Base-by-base conservation (phyloP, 805 yeast genomes). In the Ogataea trehaloabstinens region DNA sequence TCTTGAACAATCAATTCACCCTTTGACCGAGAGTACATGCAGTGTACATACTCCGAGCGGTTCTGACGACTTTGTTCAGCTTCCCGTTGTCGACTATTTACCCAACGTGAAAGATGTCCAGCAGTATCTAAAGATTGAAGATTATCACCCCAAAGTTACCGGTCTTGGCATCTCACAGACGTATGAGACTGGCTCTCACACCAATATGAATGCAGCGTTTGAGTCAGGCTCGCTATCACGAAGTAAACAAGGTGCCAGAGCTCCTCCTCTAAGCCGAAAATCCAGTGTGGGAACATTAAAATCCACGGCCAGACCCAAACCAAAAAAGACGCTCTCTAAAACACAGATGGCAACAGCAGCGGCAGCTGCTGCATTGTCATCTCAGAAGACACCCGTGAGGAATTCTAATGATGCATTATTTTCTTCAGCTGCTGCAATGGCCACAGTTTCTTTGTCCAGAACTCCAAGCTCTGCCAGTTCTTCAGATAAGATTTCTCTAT, bases 261-360 rank as follows among this genome's bases (percentile, higher is more conserved):
- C 37, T 17, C 36, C 36, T 21, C 24, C 36, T 16, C 21, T 19
- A 18, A 27, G 24, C 19, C 12, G n/a, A 34, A 6, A 22, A 5
- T 6, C 27, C 35, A 12, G 27, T 28, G 13, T 29, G 24, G 12
- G 13, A 27, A 6, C 34, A 41, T 7, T 31, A 35, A 18, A 37
- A 38, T 29, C 34, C 43, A 1, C 15, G 20, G 4, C 12, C 27
- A 17, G 10, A 11, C 7, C 7, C 10, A 44, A 39, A 16, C 10
- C 32, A 17, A 44, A 44, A 25, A 53, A 53, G 37, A 35, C 49
- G 7, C 38, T 50, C 12, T 40, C 53, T 10, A 46, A 53, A 5
- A 37, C 50, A 5, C 57, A 54, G 28, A 54, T 54, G 59, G 59
- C 59, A 17, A 52, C 57, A 16, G 59, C 59, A 5, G 59, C 59